A percentile compares a stretch with the other conserved stretches of the same genome.
These are phyloP conservation scores for Polygonum aviculare DNA, from an alignment of 148 eudicot genomes.

Conservation along the genomic window DNA sequence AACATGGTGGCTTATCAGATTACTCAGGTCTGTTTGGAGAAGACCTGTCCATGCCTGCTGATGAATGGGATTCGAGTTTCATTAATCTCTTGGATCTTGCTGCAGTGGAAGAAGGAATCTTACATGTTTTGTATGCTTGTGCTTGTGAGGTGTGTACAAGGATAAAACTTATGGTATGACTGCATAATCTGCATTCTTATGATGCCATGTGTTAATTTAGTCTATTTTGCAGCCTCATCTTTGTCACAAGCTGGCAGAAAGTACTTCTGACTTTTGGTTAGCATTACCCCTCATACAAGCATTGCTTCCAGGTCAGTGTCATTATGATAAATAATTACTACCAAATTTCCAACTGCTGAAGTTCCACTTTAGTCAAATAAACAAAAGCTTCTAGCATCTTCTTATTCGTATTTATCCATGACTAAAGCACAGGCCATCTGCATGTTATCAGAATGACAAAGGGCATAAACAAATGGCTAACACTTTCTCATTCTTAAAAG, in stretches of 20 bases:
- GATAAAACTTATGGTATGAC: background rate
- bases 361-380: background rate
- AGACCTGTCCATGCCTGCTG: conserved; percentile 41
- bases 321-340: conserved; percentile 7
- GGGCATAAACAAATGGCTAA: background rate
- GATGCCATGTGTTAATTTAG: conserved; percentile 17
- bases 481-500: background rate
- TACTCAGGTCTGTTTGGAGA: conserved; percentile 68
- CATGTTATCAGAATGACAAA: too few relatives aligned
- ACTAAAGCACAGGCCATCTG: background rate
- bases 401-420: background rate
- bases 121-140: conserved; percentile 74
- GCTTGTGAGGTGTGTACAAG: conserved; percentile 56
- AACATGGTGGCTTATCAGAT: conserved; percentile 32
- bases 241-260: conserved; percentile 62
- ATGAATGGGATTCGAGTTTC: conserved; percentile 48
- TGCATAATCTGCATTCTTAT: conserved; percentile 7
- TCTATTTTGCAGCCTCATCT: conserved; percentile 45
- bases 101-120: conserved; percentile 61
- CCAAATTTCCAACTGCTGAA: background rate
- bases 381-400: background rate
- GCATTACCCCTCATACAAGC: conserved; percentile 78
- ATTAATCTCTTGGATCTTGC: conserved; percentile 51
- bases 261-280: conserved; percentile 56
- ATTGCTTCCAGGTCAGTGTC: conserved; percentile 57